Evolutionary conservation across 1,284 basidiomycete genomes (phyloP).

Genomic region (Sanguinoderma infundibulare): DNA sequence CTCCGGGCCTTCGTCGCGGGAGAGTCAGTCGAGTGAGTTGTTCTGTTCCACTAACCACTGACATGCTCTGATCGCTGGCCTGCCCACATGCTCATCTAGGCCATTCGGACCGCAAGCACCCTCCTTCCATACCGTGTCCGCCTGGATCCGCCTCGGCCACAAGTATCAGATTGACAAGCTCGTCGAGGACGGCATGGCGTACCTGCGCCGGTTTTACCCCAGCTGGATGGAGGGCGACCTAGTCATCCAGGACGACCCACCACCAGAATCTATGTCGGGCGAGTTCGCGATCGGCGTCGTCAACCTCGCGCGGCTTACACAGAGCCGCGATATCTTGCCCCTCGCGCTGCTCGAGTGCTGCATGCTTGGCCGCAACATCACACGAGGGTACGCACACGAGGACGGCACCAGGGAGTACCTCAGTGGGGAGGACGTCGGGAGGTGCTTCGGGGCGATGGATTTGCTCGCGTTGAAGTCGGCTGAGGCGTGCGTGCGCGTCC

Average conservation of each 20-base stretch:
- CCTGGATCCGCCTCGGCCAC: no score
- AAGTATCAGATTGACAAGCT: background rate
- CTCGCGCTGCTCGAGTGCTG: slow-evolving; percentile 1
- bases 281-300: no score
- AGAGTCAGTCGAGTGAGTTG: background rate
- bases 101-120: no score
- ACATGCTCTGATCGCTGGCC: no score
- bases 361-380: background rate
- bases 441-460: background rate
- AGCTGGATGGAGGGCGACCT: no score
- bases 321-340: background rate
- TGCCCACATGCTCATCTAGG: no score
- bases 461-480: background rate
- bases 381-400: background rate
- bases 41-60: no score
- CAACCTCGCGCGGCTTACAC: slow-evolving; percentile 4
- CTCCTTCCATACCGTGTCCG: no score
- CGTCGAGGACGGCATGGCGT: slow-evolving; percentile 8
- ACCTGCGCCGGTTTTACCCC: no score
- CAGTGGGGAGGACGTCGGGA: slow-evolving; percentile 1
- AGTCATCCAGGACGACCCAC: no score
- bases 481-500: no score
- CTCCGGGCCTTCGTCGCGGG: background rate
- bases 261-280: no score
- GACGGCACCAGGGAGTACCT: slow-evolving; percentile 13